Percentiles rank a stretch among this genome's conserved stretches.
Evolutionary conservation across 2,329 filamentous ascomycete genomes (phyloP).

Genomic region (Exophiala xenobiotica): DNA sequence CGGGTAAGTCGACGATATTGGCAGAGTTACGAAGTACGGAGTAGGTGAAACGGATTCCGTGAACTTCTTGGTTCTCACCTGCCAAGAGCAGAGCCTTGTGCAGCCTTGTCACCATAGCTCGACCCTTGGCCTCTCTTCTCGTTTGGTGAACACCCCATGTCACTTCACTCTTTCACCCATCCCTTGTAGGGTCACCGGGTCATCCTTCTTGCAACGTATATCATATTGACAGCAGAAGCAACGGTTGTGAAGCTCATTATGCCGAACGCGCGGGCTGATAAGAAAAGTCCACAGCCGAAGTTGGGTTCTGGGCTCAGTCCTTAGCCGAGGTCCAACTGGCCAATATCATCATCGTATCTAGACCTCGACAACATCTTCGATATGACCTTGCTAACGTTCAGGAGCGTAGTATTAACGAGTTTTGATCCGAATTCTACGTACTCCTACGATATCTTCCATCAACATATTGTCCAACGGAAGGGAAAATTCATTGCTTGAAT

Average conservation of each 20-base stretch:
- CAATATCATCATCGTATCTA: not conserved
- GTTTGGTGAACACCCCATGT: no score
- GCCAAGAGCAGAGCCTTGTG: slow-evolving; percentile 1
- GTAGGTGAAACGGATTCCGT: no score
- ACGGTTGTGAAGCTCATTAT: no score
- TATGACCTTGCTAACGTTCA: no score
- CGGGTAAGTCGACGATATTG: no score
- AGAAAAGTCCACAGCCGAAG: not conserved
- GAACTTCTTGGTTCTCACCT: not conserved
- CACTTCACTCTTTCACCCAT: no score
- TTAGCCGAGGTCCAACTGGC: slow-evolving; percentile 1
- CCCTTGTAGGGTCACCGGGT: no score
- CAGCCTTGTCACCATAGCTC: not conserved
- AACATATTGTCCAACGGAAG: not conserved
- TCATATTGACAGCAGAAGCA: no score
- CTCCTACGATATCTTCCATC: no score
- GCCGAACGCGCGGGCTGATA: not conserved
- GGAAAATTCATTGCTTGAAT: not conserved
- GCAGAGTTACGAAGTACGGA: no score
- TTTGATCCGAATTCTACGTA: not conserved
- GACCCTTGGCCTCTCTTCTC: not conserved
- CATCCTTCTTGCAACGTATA: no score
- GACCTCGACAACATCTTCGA: not conserved
- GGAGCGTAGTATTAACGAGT: no score
- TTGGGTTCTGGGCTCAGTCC: not conserved